Conservation (phyloP, 108 stramenopile genomes). For the Cyclotella atomus region DNA sequence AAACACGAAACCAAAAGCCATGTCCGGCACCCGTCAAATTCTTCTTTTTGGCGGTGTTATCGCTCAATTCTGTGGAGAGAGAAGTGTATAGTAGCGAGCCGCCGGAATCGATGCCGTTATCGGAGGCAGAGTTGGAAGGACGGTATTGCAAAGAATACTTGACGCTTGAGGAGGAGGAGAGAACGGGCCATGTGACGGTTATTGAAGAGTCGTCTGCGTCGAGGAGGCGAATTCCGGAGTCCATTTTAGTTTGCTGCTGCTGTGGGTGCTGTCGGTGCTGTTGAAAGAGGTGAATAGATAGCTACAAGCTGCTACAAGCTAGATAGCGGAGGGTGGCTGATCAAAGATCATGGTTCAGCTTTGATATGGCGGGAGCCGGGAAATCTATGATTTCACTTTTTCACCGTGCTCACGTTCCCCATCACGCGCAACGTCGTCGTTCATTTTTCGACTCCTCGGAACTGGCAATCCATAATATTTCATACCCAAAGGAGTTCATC, state of each 20-base stretch:
- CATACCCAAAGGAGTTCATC: too few relatives aligned
- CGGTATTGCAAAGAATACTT: constrained; percentile 71
- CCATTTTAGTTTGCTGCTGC: constrained; percentile 10
- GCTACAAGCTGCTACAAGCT: too few relatives aligned
- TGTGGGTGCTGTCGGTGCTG: too few relatives aligned
- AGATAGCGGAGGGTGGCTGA: too few relatives aligned
- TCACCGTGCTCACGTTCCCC: too few relatives aligned
- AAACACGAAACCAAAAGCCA: constrained; percentile 71
- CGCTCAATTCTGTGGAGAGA: constrained; percentile 57
- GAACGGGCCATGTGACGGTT: constrained; percentile 72
- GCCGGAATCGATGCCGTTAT: constrained; percentile 52
- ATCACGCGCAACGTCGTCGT: too few relatives aligned
- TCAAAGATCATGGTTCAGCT: too few relatives aligned
- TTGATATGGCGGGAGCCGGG: too few relatives aligned
- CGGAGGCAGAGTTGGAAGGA: constrained; percentile 39
- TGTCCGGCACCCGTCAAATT: constrained; percentile 60
- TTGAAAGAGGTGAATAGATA: too few relatives aligned
- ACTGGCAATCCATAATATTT: too few relatives aligned
- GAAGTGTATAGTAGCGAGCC: constrained; percentile 53
- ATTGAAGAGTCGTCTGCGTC: constrained; percentile 71
- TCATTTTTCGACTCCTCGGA: too few relatives aligned
- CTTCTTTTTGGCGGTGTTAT: constrained; percentile 68
- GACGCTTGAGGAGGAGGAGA: constrained; percentile 28
- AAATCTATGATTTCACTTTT: too few relatives aligned
- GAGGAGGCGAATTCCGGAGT: constrained; percentile 54